A percentile compares a stretch with the other conserved stretches of the same genome.
phyloP scores from a whole-genome alignment of 169 alveolate genomes.

The Babesia caballi region DNA sequence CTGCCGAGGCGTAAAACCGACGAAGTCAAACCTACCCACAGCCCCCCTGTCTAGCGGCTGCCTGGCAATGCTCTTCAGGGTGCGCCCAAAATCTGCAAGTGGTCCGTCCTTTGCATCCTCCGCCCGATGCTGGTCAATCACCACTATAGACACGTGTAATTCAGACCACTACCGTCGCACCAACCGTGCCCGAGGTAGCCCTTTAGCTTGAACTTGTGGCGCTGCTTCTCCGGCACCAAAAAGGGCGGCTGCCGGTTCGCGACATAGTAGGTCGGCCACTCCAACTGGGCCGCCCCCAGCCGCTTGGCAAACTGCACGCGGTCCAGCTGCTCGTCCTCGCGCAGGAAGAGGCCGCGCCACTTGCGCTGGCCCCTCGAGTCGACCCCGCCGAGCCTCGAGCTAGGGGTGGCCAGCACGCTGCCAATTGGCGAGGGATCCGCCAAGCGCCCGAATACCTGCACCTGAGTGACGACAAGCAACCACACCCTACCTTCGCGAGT shows the following conservation, averaged over 20 bases:
- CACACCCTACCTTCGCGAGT: constrained; percentile 33
- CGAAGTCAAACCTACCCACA: background rate
- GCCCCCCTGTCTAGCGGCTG: constrained; percentile 24
- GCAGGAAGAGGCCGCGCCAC: constrained; percentile 38
- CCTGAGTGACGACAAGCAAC: background rate
- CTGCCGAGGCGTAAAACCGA: background rate
- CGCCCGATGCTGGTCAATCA: background rate
- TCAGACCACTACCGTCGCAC: background rate
- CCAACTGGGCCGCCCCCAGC: constrained; percentile 7
- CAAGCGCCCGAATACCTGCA: constrained; percentile 54
- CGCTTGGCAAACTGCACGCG: constrained; percentile 22
- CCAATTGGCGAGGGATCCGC: constrained; percentile 59
- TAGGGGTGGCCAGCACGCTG: constrained; percentile 45
- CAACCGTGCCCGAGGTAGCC: constrained; percentile 39
- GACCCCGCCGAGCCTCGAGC: background rate
- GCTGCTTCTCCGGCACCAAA: constrained; percentile 49
- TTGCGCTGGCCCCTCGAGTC: background rate
- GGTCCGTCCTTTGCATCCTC: background rate
- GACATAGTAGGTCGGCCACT: constrained; percentile 54
- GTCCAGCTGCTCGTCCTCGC: constrained; percentile 31
- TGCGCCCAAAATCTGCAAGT: background rate
- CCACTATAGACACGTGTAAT: background rate
- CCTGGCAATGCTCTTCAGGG: background rate
- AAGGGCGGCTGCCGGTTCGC: constrained; percentile 52
- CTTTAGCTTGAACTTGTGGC: constrained; percentile 41